Evolutionary conservation across 2,329 filamentous ascomycete genomes (phyloP), one percentile per base, ranked within the genome.

Genomic region (Beauveria asiatica): DNA sequence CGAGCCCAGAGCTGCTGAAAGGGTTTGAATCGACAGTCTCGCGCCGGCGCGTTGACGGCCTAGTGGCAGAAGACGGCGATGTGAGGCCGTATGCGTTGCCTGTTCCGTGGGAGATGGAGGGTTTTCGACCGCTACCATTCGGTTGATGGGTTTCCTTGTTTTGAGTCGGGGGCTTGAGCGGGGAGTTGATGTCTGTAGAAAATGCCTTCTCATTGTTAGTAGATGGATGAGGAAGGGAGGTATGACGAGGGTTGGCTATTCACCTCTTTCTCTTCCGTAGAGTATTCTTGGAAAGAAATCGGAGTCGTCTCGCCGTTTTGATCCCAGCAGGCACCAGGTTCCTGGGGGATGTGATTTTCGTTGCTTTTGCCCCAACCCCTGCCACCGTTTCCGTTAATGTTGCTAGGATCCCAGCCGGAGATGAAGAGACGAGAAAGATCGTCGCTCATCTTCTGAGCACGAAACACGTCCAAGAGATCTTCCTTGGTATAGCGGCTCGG

Each of bases 291-390:
- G 64, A 96, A 72, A 33, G 85, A 85, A 64, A 97, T 78, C 7
- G 92, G 91, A 64, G 83, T 81, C 49, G 85, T 80, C 57, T 82
- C 81, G 25, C 89, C 91, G 62, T 82, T 81, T 61, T 82, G 75
- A 69, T 96, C 90, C 94, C 93, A 99, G 73, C 92, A 97, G 46
- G 93, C 84, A 64, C 94, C 91, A n/a, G 92, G 90, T 49, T 93
- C 92, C 68, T 89, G 84, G 61, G 86, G 86, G 64, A 82, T 78
- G 64, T 91, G 88, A 62, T 82, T 82, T 65, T 97, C 92, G 61
- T 83, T 83, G 66, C 80, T 81, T 72, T 92, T 91, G 56, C 89
- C 89, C 91, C 91, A 96, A 58, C 83, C 82, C 72, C 85, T 74
- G 73, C 83, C 67, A 65, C 77, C 68, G 73, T 80, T 68, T 70